phyloP scores from a whole-genome alignment of 306 rosid species.

The Trifolium dubium region DNA sequence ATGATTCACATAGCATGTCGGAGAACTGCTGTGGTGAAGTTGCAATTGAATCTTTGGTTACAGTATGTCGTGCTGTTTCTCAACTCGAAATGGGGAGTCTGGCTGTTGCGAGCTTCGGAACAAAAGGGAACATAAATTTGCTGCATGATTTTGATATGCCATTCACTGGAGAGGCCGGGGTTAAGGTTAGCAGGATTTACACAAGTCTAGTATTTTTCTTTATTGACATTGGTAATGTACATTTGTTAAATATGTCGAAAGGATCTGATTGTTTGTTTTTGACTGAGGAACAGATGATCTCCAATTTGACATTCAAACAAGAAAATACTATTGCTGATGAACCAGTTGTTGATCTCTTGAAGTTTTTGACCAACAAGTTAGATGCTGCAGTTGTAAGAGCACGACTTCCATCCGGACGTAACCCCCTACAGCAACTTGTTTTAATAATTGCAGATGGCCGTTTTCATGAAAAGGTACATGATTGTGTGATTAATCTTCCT shows the following conservation, averaged over 20 bases:
- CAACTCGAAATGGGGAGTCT: constrained; percentile 84
- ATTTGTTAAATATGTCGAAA: constrained; percentile 6
- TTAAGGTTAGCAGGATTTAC: constrained; percentile 58
- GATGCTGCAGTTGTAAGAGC: constrained; percentile 75
- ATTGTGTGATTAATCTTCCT: not conserved
- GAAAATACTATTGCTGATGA: constrained; percentile 78
- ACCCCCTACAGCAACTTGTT: constrained; percentile 87
- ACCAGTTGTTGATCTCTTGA: constrained; percentile 85
- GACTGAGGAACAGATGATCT: constrained; percentile 66
- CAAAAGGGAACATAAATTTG: constrained; percentile 76
- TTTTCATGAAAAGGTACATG: constrained; percentile 70
- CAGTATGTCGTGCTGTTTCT: constrained; percentile 92
- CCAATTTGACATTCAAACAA: constrained; percentile 84
- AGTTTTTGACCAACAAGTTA: constrained; percentile 65
- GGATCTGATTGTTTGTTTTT: constrained; percentile 38
- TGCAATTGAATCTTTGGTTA: constrained; percentile 84
- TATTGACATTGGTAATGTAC: not conserved
- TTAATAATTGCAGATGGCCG: constrained; percentile 89
- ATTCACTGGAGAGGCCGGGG: constrained; percentile 78
- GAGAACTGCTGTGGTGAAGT: constrained; percentile 75
- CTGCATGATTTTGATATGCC: constrained; percentile 88
- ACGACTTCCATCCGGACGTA: constrained; percentile 84
- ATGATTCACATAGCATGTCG: constrained; percentile 95
- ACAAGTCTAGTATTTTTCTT: not conserved
- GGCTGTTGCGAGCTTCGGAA: constrained; percentile 93